phyloP scores from a whole-genome alignment of 805 yeast genomes.

The Candida caryicola region DNA sequence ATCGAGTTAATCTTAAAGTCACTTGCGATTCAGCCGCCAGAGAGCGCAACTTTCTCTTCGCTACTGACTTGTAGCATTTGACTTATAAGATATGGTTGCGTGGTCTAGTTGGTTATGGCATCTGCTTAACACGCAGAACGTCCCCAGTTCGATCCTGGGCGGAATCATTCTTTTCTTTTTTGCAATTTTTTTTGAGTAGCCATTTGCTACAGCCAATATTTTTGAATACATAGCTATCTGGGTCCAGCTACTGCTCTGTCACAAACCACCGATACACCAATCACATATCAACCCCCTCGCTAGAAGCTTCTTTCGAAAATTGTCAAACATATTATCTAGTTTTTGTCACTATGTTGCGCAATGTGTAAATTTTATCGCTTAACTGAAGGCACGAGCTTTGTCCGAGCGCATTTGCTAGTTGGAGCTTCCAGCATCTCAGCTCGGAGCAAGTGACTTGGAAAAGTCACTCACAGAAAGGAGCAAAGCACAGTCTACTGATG shows the following conservation, averaged over 20 bases:
- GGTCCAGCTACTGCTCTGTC: too few relatives aligned
- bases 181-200: background rate
- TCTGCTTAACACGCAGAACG: constrained; percentile 75
- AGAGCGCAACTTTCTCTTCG: background rate
- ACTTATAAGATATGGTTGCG: constrained; percentile 30
- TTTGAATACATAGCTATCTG: too few relatives aligned
- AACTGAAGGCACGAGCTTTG: background rate
- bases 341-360: too few relatives aligned
- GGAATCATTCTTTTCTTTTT: constrained; percentile 48
- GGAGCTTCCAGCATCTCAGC: too few relatives aligned
- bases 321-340: too few relatives aligned
- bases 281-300: background rate
- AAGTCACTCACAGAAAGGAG: too few relatives aligned
- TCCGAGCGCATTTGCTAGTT: background rate
- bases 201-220: too few relatives aligned
- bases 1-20: background rate
- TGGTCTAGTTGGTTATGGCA: constrained; percentile 68
- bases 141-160: constrained; percentile 88
- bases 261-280: background rate
- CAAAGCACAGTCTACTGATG: background rate
- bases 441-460: too few relatives aligned
- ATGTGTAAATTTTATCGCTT: too few relatives aligned
- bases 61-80: background rate
- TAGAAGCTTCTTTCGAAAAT: too few relatives aligned
- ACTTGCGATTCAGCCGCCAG: background rate